A percentile compares a stretch with the other conserved stretches of the same genome.
Evolutionary conservation across 106 monocot genomes (phyloP).

Genomic region (Dendrobium nobile): DNA sequence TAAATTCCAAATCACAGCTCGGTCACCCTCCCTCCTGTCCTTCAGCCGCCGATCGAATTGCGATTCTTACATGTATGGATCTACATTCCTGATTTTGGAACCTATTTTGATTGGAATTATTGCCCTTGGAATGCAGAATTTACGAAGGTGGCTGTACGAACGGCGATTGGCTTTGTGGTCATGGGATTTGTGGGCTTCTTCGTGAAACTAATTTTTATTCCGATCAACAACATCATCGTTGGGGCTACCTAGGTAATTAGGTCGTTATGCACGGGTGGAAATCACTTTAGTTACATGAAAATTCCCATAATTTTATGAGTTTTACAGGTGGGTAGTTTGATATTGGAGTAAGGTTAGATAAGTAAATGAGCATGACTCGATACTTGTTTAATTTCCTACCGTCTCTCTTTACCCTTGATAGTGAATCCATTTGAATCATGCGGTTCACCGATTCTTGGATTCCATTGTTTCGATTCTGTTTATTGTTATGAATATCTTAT

Average conservation of each 20-base stretch:
- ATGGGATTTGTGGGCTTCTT: constrained; percentile 77
- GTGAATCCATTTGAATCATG: not conserved
- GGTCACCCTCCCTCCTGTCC: not conserved
- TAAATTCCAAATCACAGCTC: not conserved
- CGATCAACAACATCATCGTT: constrained; percentile 72
- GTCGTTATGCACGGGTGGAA: not conserved
- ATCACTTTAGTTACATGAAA: not conserved
- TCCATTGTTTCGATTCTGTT: not conserved
- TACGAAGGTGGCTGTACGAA: constrained; percentile 57
- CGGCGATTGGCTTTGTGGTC: constrained; percentile 66
- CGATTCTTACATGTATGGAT: not conserved
- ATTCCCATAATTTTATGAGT: not conserved
- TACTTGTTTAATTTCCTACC: too few species aligned
- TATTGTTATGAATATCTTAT: not conserved
- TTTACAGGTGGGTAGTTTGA: too few species aligned
- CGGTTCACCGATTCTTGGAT: not conserved
- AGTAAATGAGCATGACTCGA: too few species aligned
- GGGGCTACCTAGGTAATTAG: constrained; percentile 42
- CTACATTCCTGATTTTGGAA: not conserved
- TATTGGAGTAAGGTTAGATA: too few species aligned
- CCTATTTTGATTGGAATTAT: constrained; percentile 3
- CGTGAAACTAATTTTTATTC: constrained; percentile 67
- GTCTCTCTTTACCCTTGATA: not conserved
- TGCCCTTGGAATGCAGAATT: constrained; percentile 25
- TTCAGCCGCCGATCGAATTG: not conserved